Evolutionary conservation across 192 early-diverging fungal species (phyloP).

Genomic region (Coemansia sp.): DNA sequence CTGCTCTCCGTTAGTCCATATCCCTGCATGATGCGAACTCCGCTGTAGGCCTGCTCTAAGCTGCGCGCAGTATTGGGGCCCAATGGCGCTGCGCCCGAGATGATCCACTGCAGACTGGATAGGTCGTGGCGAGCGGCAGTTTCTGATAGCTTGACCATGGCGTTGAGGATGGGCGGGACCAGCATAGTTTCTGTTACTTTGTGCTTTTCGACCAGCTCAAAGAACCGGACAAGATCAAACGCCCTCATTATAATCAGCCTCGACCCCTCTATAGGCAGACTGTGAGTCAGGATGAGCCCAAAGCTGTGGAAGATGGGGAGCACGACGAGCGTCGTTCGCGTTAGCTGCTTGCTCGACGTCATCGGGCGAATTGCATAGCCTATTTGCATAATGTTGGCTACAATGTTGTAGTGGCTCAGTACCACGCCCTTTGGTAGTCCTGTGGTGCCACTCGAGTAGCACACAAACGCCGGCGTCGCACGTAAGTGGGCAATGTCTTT

Average conservation of each 20-base stretch:
- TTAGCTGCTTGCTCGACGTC: constrained; percentile 37
- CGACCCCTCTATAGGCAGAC: constrained; percentile 30
- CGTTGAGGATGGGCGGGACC: constrained; percentile 65
- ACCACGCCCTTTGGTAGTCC: constrained; percentile 68
- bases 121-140: constrained; percentile 67
- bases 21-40: constrained; percentile 52
- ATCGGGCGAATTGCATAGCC: constrained; percentile 15
- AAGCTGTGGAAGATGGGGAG: constrained; percentile 74
- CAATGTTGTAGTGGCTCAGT: constrained; percentile 67
- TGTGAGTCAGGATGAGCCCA: constrained; percentile 54
- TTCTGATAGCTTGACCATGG: constrained; percentile 68
- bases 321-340: constrained; percentile 30
- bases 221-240: constrained; percentile 65
- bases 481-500: background rate
- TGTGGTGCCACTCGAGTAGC: constrained; percentile 71
- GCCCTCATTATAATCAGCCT: constrained; percentile 66
- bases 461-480: constrained; percentile 58
- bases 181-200: constrained; percentile 62
- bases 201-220: constrained; percentile 62
- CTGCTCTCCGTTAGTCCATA: constrained; percentile 68
- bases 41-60: constrained; percentile 41
- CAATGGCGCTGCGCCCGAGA: constrained; percentile 80
- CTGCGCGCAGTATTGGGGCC: constrained; percentile 58
- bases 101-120: constrained; percentile 60
- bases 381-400: constrained; percentile 61